Conservation (phyloP, 306 rosid genomes). For the Amphicarpaea edgeworthii region DNA sequence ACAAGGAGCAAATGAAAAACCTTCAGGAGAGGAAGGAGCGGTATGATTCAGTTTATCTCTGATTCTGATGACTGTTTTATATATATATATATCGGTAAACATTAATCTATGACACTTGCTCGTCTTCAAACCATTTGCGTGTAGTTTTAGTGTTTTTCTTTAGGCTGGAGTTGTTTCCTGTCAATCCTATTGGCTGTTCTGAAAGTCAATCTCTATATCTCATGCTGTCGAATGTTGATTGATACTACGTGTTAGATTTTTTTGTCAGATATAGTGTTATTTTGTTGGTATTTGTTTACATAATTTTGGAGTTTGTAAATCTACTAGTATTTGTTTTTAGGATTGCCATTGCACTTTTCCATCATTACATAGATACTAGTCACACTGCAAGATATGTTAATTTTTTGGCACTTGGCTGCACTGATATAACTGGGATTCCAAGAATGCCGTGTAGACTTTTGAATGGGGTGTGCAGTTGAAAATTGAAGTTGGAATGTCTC, state of each 20-base stretch:
- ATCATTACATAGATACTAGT: neutral
- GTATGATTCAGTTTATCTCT: constrained; percentile 50
- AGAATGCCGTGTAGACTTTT: neutral
- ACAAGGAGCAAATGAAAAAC: constrained; percentile 97
- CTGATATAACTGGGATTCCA: neutral
- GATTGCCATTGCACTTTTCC: neutral
- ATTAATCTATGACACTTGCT: neutral
- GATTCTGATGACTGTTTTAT: constrained; percentile 19
- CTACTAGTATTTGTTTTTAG: neutral
- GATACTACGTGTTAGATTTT: neutral
- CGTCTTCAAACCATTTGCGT: constrained; percentile 21
- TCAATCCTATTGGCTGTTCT: neutral
- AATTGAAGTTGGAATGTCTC: neutral
- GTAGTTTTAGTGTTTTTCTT: neutral
- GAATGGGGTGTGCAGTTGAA: constrained; percentile 20
- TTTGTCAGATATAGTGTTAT: neutral
- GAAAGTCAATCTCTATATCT: neutral
- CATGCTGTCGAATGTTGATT: neutral
- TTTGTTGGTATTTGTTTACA: constrained; percentile 19
- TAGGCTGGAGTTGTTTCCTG: neutral
- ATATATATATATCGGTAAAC: neutral
- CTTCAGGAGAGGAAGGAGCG: constrained; percentile 96
- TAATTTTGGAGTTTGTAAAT: constrained; percentile 16
- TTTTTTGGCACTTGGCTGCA: neutral
- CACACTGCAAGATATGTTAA: neutral